Evolutionary conservation across 805 yeast species (phyloP).

Genomic region (Metschnikowia sp.): DNA sequence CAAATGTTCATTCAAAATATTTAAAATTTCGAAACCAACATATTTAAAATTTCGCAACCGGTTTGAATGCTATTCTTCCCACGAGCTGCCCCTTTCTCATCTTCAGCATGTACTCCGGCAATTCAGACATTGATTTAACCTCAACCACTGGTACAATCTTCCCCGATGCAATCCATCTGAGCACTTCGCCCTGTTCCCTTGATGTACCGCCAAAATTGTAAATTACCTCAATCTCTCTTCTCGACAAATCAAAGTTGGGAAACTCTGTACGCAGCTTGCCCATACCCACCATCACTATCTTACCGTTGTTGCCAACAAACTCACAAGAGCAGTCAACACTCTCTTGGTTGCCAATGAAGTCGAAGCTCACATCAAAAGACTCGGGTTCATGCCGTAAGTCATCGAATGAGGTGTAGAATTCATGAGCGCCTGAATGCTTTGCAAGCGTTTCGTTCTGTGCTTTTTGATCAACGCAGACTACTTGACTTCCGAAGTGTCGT

Average conservation of each 20-base stretch:
- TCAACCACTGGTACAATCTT: slow-evolving; percentile 35
- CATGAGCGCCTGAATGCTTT: slow-evolving; percentile 38
- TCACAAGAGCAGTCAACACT: slow-evolving; percentile 25
- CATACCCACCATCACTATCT: slow-evolving; percentile 42
- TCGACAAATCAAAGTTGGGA: slow-evolving; percentile 34
- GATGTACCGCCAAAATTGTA: slow-evolving; percentile 46
- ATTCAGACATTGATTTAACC: slow-evolving; percentile 28
- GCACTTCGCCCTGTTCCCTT: slow-evolving; percentile 39
- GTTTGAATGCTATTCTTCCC: slow-evolving; percentile 42
- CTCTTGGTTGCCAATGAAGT: slow-evolving; percentile 35
- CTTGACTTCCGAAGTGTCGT: slow-evolving; percentile 27
- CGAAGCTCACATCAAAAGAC: slow-evolving; percentile 36
- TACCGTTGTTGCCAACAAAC: slow-evolving; percentile 35
- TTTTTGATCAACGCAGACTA: slow-evolving; percentile 32
- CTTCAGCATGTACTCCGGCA: slow-evolving; percentile 34
- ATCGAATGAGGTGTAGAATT: slow-evolving; percentile 32
- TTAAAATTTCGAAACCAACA: neutral
- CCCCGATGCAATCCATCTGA: slow-evolving; percentile 41
- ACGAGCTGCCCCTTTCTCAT: slow-evolving; percentile 36
- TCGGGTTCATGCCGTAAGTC: slow-evolving; percentile 24
- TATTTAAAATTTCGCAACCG: slow-evolving; percentile 7
- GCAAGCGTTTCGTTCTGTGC: slow-evolving; percentile 23
- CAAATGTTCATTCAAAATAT: neutral
- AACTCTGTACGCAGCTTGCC: slow-evolving; percentile 31
- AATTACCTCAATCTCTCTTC: slow-evolving; percentile 38